These are phyloP conservation scores for Fistulifera solaris DNA, from an alignment of 108 stramenopile genomes.

Conservation along the genomic window DNA sequence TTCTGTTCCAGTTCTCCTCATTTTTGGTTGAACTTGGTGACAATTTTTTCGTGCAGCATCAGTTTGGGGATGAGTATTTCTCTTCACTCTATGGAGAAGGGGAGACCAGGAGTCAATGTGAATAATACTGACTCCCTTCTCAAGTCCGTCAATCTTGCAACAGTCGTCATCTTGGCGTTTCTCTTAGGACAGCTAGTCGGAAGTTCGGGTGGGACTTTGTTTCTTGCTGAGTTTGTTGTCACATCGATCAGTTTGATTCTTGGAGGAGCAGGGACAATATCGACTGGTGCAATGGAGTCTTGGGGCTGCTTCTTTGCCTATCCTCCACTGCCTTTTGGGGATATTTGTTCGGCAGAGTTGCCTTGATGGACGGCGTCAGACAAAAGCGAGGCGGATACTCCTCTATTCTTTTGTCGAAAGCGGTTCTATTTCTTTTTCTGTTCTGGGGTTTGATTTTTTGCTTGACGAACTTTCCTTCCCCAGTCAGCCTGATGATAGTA, in stretches of 20 bases:
- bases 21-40: constrained; percentile 49
- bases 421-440: constrained; percentile 13
- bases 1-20: constrained; percentile 53
- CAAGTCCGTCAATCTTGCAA: constrained; percentile 31
- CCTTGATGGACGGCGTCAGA: constrained; percentile 38
- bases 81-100: constrained; percentile 48
- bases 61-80: constrained; percentile 47
- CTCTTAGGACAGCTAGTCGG: constrained; percentile 63
- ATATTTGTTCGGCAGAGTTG: constrained; percentile 48
- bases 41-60: constrained; percentile 41
- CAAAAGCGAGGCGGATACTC: constrained; percentile 38
- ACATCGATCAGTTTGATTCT: constrained; percentile 47
- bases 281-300: constrained; percentile 41
- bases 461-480: constrained; percentile 8
- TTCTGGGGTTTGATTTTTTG: constrained; percentile 8
- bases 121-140: constrained; percentile 26
- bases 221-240: constrained; percentile 64
- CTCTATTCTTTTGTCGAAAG: constrained; percentile 34
- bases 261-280: constrained; percentile 59
- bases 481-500: neutral
- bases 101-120: constrained; percentile 16
- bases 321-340: constrained; percentile 53
- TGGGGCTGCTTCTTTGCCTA: constrained; percentile 59
- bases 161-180: constrained; percentile 31
- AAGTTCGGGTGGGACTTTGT: constrained; percentile 55